phyloP scores from a whole-genome alignment of 441 rosid genomes.

The Erodium moschatum region DNA sequence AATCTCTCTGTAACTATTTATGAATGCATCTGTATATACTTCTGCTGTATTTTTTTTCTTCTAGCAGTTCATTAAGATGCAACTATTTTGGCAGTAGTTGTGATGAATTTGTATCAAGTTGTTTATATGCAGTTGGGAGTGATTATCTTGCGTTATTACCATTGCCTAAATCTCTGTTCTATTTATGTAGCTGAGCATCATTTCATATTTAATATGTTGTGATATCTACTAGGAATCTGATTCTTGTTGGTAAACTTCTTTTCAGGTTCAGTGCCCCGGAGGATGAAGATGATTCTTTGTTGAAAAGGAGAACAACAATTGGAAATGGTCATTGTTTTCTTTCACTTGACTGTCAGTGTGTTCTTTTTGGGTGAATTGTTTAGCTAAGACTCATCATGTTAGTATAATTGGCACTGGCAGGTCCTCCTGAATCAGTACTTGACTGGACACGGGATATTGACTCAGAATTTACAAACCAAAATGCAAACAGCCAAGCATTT shows the following conservation, averaged over 20 bases:
- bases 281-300: conserved; percentile 73
- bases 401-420: conserved; percentile 32
- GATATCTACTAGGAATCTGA: conserved; percentile 1
- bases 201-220: neutral
- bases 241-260: conserved; percentile 16
- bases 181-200: neutral
- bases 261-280: conserved; percentile 79
- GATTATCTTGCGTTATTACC: conserved; percentile 1
- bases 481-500: conserved; percentile 81
- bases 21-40: neutral
- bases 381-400: conserved; percentile 26
- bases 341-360: conserved; percentile 16
- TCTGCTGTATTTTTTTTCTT: too few species aligned
- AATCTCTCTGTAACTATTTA: neutral
- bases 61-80: conserved; percentile 11
- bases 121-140: neutral
- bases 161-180: conserved; percentile 12
- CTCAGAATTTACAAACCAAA: conserved; percentile 63
- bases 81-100: neutral
- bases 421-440: conserved; percentile 70
- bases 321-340: conserved; percentile 66
- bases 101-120: neutral
- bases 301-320: conserved; percentile 71
- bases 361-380: conserved; percentile 21
- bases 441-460: conserved; percentile 94